Conservation (phyloP, 352 stramenopile genomes). For the Phytopythium boreale region DNA sequence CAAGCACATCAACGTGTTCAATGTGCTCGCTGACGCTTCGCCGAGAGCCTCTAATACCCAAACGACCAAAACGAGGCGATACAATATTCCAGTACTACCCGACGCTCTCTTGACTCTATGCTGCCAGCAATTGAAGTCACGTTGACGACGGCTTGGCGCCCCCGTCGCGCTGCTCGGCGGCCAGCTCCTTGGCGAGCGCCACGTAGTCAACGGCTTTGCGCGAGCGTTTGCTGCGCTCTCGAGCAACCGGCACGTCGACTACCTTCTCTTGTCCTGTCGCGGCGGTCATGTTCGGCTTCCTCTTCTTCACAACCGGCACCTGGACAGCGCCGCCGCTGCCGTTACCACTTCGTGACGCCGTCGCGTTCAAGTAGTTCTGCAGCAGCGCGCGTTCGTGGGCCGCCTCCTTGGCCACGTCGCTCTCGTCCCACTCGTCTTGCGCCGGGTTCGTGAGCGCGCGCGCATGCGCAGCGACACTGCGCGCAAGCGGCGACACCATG, state of each 20-base stretch:
- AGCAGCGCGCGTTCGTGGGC: constrained; percentile 45
- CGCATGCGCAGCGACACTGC: constrained; percentile 69
- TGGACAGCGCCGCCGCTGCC: neutral
- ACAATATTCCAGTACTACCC: neutral
- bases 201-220: constrained; percentile 70
- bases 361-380: constrained; percentile 37
- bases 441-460: constrained; percentile 55
- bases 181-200: constrained; percentile 52
- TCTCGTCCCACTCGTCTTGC: constrained; percentile 40
- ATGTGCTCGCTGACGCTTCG: neutral
- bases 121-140: neutral
- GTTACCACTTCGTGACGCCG: neutral
- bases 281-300: constrained; percentile 9
- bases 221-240: constrained; percentile 38
- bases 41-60: no score
- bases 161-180: neutral
- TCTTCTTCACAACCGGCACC: constrained; percentile 32
- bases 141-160: neutral
- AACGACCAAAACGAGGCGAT: no score
- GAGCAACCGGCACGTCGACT: constrained; percentile 7
- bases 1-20: neutral
- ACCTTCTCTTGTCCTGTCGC: neutral
- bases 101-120: neutral
- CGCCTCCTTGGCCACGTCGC: constrained; percentile 46
- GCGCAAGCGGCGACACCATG: constrained; percentile 77